Evolutionary conservation across 495 filamentous ascomycete genomes (phyloP), one percentile per base, ranked within the genome.

Genomic region (Tuber calosporum): DNA sequence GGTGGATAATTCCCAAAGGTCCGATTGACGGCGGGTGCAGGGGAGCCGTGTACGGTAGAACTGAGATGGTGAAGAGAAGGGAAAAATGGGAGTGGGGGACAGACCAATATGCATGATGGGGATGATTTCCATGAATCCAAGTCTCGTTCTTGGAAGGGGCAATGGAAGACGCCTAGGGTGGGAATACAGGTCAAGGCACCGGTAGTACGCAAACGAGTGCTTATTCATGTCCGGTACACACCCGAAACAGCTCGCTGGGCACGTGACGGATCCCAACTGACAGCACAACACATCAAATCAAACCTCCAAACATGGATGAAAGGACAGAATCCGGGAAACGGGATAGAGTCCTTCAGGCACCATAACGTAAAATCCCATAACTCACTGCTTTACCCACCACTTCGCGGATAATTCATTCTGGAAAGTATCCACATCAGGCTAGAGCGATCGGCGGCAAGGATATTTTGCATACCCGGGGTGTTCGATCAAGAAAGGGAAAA

Each of bases 401-500:
- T 30, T 6, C 22, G n/a, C 2, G 53, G 2, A 9, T 62, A 62
- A 62, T 62, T 62, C 53, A 62, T 62, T 62, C 53, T 62, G 53
- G 53, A 62, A 62, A 26, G 11, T 62, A 62, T 62, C 53, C 53
- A 30, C 26, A 62, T 62, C 8, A 30, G 53, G 53, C 26, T 62
- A 30, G 53, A 30, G 11, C 53, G 53, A 62, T 62, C 53, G 30
- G 20, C 26, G n/a, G 26, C 53, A 62, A 30, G 53, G 53, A 26
- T 62, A 62, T 26, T 30, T 22, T 62, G 53, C 53, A 62, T 62
- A 62, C 26, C 53, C 53, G 53, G 45, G n/a, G n/a, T 13, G 2
- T 30, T 58, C n/a, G 48, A 58, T 15, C n/a, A 62, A 62, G n/a
- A 62, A 30, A 62, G n/a, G 53, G 53, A 62, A 62, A 62, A 62